These are phyloP conservation scores for Priceomyces medius DNA, from an alignment of 805 yeast species.

Conservation along the genomic window DNA sequence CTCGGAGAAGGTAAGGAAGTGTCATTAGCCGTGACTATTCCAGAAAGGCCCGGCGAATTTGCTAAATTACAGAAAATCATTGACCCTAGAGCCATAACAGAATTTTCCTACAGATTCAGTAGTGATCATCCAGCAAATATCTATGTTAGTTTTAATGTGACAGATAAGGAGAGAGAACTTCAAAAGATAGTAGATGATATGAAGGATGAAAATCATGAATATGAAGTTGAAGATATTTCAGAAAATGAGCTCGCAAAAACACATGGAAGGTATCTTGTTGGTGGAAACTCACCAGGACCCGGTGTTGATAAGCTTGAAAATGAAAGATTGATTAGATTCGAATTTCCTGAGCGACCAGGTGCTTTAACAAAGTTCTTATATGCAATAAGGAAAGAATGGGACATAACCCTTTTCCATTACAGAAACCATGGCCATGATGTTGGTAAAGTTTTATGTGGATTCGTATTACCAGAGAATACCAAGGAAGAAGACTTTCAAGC, in stretches of 20 bases:
- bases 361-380: slow-evolving; percentile 81
- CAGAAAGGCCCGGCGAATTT: slow-evolving; percentile 92
- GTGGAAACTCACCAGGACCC: slow-evolving; percentile 66
- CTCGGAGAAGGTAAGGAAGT: slow-evolving; percentile 98
- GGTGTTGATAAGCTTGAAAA: slow-evolving; percentile 48
- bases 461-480: slow-evolving; percentile 70
- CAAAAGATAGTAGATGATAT: slow-evolving; percentile 59
- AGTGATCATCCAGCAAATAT: slow-evolving; percentile 63
- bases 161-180: slow-evolving; percentile 72
- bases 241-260: slow-evolving; percentile 93
- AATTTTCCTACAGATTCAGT: slow-evolving; percentile 83
- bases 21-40: slow-evolving; percentile 84
- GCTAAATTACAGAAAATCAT: slow-evolving; percentile 70
- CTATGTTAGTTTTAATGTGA: slow-evolving; percentile 84
- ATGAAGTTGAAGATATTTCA: slow-evolving; percentile 75
- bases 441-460: slow-evolving; percentile 88
- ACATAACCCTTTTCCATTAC: slow-evolving; percentile 91
- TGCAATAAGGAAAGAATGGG: slow-evolving; percentile 77
- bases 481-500: slow-evolving; percentile 62
- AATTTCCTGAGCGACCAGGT: slow-evolving; percentile 97
- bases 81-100: slow-evolving; percentile 89
- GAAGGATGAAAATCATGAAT: slow-evolving; percentile 59
- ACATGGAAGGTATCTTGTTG: slow-evolving; percentile 94
- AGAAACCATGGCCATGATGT: slow-evolving; percentile 96
- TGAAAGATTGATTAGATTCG: slow-evolving; percentile 80